Evolutionary conservation across 2,329 filamentous ascomycete genomes (phyloP).

Genomic region (Graphilbum ipis-grandicollis): DNA sequence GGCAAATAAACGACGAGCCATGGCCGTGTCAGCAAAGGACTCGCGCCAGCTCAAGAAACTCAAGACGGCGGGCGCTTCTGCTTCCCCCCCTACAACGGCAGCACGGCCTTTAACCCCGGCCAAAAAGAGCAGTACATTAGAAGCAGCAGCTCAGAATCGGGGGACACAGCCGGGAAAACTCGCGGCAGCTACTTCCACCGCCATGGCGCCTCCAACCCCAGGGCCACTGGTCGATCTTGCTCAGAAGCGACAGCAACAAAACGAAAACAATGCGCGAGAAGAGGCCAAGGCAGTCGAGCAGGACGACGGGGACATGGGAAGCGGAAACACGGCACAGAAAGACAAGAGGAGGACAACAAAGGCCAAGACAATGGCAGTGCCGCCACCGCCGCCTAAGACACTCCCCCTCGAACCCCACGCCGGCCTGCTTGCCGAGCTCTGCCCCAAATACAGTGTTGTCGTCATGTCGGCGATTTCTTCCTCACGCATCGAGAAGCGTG

Average conservation of each 20-base stretch:
- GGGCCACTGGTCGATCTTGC: too few species aligned
- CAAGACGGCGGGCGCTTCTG: not conserved
- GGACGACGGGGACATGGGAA: not conserved
- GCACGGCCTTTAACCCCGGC: not conserved
- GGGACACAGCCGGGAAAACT: not conserved
- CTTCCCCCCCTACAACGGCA: too few species aligned
- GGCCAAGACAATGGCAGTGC: not conserved
- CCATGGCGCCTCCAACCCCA: too few species aligned
- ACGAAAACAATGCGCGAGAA: too few species aligned
- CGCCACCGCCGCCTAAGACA: constrained; percentile 7
- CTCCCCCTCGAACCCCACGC: constrained; percentile 20
- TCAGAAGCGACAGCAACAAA: too few species aligned
- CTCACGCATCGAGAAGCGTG: constrained; percentile 38
- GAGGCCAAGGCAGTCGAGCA: not conserved
- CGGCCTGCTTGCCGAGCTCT: constrained; percentile 24
- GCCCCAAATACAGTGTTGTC: constrained; percentile 29
- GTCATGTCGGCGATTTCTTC: constrained; percentile 40
- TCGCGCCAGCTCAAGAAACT: not conserved
- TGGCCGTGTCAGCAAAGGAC: not conserved
- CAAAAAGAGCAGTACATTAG: too few species aligned
- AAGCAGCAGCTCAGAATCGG: too few species aligned
- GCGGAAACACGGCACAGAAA: not conserved
- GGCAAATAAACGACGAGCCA: not conserved
- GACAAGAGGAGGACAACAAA: not conserved
- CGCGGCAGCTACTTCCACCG: not conserved